phyloP scores from a whole-genome alignment of 768 basidiomycete species.

The Mycena indigotica region DNA sequence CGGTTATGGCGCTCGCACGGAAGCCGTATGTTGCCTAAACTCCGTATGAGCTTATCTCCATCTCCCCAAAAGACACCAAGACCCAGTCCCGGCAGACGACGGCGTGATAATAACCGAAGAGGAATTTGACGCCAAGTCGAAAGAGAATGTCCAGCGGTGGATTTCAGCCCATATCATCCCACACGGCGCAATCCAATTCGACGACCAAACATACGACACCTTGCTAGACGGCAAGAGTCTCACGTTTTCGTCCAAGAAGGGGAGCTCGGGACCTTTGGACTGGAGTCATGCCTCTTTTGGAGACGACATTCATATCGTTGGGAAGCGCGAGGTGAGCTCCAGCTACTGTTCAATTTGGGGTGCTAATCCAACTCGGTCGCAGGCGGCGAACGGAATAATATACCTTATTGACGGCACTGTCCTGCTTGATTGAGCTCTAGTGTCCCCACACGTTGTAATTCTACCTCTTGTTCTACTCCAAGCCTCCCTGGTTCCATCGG shows the following conservation, averaged over 20 bases:
- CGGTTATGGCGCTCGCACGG: conserved; percentile 74
- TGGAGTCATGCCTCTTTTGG: conserved; percentile 66
- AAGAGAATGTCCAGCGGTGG: conserved; percentile 76
- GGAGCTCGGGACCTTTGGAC: conserved; percentile 40
- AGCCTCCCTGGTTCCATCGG: neutral
- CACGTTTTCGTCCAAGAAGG: conserved; percentile 47
- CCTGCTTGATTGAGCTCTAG: conserved; percentile 17
- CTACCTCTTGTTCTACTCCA: neutral
- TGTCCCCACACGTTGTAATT: conserved; percentile 12
- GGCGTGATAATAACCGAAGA: conserved; percentile 63
- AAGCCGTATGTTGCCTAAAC: conserved; percentile 68
- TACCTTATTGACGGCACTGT: conserved; percentile 47
- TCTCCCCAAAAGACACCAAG: conserved; percentile 57
- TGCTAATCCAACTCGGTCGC: neutral
- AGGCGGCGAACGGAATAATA: conserved; percentile 48
- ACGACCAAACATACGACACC: conserved; percentile 53
- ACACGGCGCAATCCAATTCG: conserved; percentile 50
- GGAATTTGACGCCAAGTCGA: conserved; percentile 62
- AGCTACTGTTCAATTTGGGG: neutral
- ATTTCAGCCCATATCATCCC: conserved; percentile 83
- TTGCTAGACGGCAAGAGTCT: conserved; percentile 61
- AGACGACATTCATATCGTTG: conserved; percentile 55
- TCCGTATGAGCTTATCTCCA: conserved; percentile 2
- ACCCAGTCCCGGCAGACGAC: conserved; percentile 42
- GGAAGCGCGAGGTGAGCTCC: conserved; percentile 59